Conservation (phyloP, 805 yeast genomes). For the Maudiozyma bulderi region DNA sequence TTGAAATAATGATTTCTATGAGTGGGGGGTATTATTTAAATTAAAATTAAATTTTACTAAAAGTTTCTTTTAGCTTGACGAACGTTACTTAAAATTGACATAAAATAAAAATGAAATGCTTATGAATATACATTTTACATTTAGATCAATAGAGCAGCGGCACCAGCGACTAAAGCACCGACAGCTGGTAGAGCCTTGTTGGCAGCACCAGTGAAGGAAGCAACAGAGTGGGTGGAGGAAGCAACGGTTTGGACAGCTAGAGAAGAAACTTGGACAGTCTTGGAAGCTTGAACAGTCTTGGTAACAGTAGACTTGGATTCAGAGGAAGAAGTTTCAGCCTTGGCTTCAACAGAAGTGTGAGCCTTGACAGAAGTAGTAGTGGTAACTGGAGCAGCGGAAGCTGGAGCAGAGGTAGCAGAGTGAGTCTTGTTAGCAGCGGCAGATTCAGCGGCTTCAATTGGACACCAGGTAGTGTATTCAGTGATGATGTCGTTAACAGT, state of each 20-base stretch:
- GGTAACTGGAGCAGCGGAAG: constrained; percentile 25
- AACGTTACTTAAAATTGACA: background rate
- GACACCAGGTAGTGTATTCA: constrained; percentile 27
- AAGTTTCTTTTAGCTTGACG: no score
- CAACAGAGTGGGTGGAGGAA: constrained; percentile 11
- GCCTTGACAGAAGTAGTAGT: constrained; percentile 9
- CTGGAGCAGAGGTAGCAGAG: constrained; percentile 21
- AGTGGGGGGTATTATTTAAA: no score
- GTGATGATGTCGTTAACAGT: constrained; percentile 24
- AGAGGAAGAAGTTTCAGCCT: constrained; percentile 14
- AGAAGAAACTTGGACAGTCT: constrained; percentile 1
- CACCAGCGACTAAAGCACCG: constrained; percentile 41
- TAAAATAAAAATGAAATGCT: background rate
- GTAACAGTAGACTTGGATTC: constrained; percentile 16
- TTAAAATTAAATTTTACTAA: no score
- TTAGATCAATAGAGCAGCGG: constrained; percentile 40
- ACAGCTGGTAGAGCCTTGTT: constrained; percentile 38
- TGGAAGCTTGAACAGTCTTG: constrained; percentile 14
- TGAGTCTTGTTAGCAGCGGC: constrained; percentile 4
- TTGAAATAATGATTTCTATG: no score
- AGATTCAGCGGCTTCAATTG: constrained; percentile 18
- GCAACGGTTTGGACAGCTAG: constrained; percentile 11
- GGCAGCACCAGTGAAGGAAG: constrained; percentile 37
- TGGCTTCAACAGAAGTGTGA: constrained; percentile 12
- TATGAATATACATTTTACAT: constrained; percentile 1